These are phyloP conservation scores for Oryza meyeriana DNA, from an alignment of 176 grass and related monocot species.

Conservation along the genomic window DNA sequence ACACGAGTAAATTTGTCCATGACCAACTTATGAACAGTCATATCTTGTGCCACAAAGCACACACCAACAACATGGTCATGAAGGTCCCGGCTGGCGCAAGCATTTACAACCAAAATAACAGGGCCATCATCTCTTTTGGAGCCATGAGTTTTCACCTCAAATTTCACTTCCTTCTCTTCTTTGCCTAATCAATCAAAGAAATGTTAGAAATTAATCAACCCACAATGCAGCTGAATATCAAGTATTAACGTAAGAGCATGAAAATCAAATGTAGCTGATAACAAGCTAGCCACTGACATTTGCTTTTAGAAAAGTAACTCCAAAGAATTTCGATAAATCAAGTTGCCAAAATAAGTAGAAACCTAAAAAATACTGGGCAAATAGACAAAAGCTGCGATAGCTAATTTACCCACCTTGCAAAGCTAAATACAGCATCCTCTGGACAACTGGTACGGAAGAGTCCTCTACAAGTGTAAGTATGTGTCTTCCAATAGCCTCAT, in stretches of 20 bases:
- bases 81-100: slow-evolving; percentile 78
- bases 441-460: slow-evolving; percentile 56
- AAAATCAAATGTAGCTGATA: not conserved
- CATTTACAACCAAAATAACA: slow-evolving; percentile 84
- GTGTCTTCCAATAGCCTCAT: slow-evolving; percentile 80
- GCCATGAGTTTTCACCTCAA: slow-evolving; percentile 89
- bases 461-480: slow-evolving; percentile 83
- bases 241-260: slow-evolving; percentile 10
- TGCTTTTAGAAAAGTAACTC: not conserved
- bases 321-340: not conserved
- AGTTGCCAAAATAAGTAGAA: not conserved
- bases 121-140: slow-evolving; percentile 50
- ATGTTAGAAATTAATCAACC: slow-evolving; percentile 21
- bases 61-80: slow-evolving; percentile 77
- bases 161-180: slow-evolving; percentile 86
- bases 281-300: not conserved
- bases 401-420: slow-evolving; percentile 54
- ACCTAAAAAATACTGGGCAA: not conserved
- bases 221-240: slow-evolving; percentile 1
- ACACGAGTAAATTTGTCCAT: slow-evolving; percentile 89
- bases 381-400: not conserved
- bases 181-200: slow-evolving; percentile 48
- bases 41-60: slow-evolving; percentile 95
- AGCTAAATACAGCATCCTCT: slow-evolving; percentile 84
- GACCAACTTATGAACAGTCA: slow-evolving; percentile 89